Evolutionary conservation across 768 basidiomycete species (phyloP), one percentile per base, ranked within the genome.

Genomic region (Leccinum incarnatum): DNA sequence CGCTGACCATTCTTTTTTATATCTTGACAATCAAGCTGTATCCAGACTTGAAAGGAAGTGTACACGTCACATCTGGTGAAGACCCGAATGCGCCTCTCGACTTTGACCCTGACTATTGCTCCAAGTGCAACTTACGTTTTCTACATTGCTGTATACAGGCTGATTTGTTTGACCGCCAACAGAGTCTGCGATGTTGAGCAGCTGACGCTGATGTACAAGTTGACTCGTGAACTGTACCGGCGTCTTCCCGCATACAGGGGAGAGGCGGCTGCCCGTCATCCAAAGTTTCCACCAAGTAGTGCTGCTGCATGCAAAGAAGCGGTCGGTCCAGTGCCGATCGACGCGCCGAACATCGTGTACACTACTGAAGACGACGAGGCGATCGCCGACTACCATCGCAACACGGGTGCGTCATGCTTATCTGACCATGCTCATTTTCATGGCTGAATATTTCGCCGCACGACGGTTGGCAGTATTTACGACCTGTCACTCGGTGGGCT

Each of bases 141-240:
- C 11, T 11, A 17, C 14, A 4, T 10, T 14, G 11, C 46, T 21
- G 9, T 49, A 8, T 0, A 5, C 40, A 14, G 4, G 29, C 15
- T 14, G 23, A 9, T 12, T 19, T 0, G 1, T 21, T 46, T 4
- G 11, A 46, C 21, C 6, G 19, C 77, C 3, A 1, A 21, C 37
- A 70, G 69, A 34, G 40, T 54, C 2, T 25, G 75, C 9, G 83
- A 84, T 64, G 19, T 87, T 4, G 76, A 67, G 1, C 70, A 78
- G 25, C 62, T 86, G 49, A 73, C 73, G 53, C 82, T 81, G 77
- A 74, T 66, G 0, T 88, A 86, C 69, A 88, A 88, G 61, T 77
- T 77, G 56, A 55, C 66, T 4, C 77, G 85, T 1, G 86, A 88
- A 70, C 60, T 83, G 10, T 72, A 75, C 4, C 79, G 87, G 36